Evolutionary conservation across 495 filamentous ascomycete genomes (phyloP), one percentile per base, ranked within the genome.

Genomic region (Aspergillus mulundensis): DNA sequence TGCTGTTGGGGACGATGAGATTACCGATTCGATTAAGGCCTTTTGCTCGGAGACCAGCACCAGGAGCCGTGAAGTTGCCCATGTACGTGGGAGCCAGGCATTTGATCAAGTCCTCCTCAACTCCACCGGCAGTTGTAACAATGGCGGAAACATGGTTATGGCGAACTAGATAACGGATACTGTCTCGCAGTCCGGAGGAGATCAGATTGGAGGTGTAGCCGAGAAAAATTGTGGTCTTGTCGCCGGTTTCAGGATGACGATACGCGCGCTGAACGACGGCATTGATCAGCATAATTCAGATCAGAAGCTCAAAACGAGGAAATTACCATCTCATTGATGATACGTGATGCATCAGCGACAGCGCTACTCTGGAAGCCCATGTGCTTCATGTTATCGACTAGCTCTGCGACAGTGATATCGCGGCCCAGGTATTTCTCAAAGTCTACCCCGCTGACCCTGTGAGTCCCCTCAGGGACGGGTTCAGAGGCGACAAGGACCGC

Each of bases 51-150:
- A 97, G 80, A 15, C 81, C 80, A 19, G 87, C 84, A 3, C 94
- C 95, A 0, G 79, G 69, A 0, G 87, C 84, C 45, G 74, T 76
- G 75, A 97, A 97, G 8, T 87, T 83, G 28, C 89, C 92, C 60
- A 97, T 82, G 66, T 97, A 97, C 10, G 95, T 99, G 18, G 88
- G 86, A 5, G 85, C 94, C 1, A 97, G 84, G 61, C 95, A 97
- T 73, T 99, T 99, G 77, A 97, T 97, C 42, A 99, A 79, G 67
- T 97, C 94, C 69, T 99, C 94, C 70, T 99, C 94, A 30, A 99
- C 82, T 5, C 92, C 95, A n/a, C 94, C 94, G 0, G 95, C 94
- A 2, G 94, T 95, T 15, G 93, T 95, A 54, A 99, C 95, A 59
- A 97, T 88, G 54, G 86, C 88, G 0, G 89, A 91, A 55, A 97